phyloP scores from a whole-genome alignment of 306 rosid species.

The Abrus pulchellus region DNA sequence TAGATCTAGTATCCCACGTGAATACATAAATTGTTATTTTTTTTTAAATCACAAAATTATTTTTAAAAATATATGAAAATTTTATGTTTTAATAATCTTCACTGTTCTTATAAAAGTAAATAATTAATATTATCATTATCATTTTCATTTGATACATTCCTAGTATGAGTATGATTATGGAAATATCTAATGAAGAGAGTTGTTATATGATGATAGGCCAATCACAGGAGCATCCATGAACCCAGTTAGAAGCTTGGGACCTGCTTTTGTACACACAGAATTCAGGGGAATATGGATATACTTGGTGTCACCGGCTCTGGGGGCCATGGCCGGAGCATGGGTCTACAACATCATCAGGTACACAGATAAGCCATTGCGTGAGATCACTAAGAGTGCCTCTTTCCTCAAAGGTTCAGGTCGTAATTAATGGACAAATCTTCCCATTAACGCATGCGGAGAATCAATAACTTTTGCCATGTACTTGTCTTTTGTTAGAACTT shows the following conservation, averaged over 20 bases:
- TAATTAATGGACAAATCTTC: background rate
- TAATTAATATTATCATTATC: too few relatives aligned
- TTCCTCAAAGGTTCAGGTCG: slow-evolving; percentile 56
- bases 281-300: slow-evolving; percentile 78
- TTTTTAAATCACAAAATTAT: too few relatives aligned
- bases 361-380: slow-evolving; percentile 70
- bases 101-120: too few relatives aligned
- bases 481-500: background rate
- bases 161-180: background rate
- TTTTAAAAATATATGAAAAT: too few relatives aligned
- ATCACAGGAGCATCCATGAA: slow-evolving; percentile 94
- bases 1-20: too few relatives aligned
- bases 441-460: background rate
- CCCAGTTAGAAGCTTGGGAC: slow-evolving; percentile 89
- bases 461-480: background rate
- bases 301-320: slow-evolving; percentile 58
- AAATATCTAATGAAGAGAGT: background rate
- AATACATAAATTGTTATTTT: too few relatives aligned
- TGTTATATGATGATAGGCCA: slow-evolving; percentile 55
- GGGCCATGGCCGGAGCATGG: slow-evolving; percentile 76
- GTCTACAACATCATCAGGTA: slow-evolving; percentile 68
- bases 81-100: too few relatives aligned
- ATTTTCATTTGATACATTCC: too few relatives aligned
- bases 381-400: slow-evolving; percentile 73
- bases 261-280: slow-evolving; percentile 63